phyloP scores from a whole-genome alignment of 495 filamentous ascomycete genomes.

The Hyaloscypha bicolor region DNA sequence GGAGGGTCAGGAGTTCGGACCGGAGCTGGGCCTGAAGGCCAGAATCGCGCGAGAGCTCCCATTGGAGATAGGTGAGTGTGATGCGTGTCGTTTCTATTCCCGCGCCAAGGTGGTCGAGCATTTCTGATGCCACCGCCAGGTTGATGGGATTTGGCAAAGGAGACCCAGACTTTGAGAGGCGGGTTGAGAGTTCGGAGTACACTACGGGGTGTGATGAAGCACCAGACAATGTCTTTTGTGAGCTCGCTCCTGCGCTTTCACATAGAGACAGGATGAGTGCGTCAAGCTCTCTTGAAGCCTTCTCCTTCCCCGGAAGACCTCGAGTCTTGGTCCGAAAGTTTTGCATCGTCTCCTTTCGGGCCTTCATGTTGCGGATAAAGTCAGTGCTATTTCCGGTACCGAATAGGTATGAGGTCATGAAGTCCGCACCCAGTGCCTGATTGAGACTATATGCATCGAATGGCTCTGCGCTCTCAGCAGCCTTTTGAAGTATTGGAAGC shows the following conservation, averaged over 20 bases:
- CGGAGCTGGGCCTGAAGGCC: slow-evolving; percentile 58
- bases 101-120: slow-evolving; percentile 74
- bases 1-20: slow-evolving; percentile 57
- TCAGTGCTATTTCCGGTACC: slow-evolving; percentile 1
- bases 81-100: slow-evolving; percentile 79
- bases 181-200: not conserved
- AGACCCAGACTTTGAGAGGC: not conserved
- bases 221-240: not conserved
- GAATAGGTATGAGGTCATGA: slow-evolving; percentile 4
- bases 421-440: slow-evolving; percentile 7
- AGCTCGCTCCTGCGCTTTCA: not conserved
- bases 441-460: slow-evolving; percentile 10
- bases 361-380: not conserved
- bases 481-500: slow-evolving; percentile 43
- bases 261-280: not conserved
- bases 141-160: not conserved
- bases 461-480: not conserved
- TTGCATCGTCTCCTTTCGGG: not conserved
- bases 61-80: slow-evolving; percentile 67
- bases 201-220: not conserved
- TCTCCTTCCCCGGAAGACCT: not conserved
- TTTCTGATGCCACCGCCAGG: slow-evolving; percentile 56
- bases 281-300: not conserved
- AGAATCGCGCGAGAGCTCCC: slow-evolving; percentile 59
- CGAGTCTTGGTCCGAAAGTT: not conserved